Evolutionary conservation across 2,329 filamentous ascomycete genomes (phyloP).

Genomic region (Alternaria incomplexa): DNA sequence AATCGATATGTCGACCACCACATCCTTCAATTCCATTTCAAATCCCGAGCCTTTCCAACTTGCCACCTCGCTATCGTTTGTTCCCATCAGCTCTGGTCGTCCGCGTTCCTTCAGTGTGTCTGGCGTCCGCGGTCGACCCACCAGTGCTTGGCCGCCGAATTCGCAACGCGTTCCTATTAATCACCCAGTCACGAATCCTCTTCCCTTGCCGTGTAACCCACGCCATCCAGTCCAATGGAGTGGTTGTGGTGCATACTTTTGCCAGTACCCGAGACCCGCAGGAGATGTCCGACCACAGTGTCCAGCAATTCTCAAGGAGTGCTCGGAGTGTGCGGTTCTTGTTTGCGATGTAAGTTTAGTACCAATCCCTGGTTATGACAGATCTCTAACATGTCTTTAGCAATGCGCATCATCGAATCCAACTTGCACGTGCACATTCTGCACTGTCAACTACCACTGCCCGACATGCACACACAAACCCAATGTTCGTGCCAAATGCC

Average conservation of each 20-base stretch:
- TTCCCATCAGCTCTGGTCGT: slow-evolving; percentile 43
- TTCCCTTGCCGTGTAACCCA: slow-evolving; percentile 48
- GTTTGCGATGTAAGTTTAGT: slow-evolving; percentile 49
- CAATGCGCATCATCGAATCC: slow-evolving; percentile 40
- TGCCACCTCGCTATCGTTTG: slow-evolving; percentile 33
- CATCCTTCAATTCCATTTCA: slow-evolving; percentile 32
- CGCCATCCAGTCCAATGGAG: slow-evolving; percentile 53
- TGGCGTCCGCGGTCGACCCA: slow-evolving; percentile 43
- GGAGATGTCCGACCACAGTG: slow-evolving; percentile 49
- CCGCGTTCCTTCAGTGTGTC: slow-evolving; percentile 48
- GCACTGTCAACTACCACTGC: slow-evolving; percentile 49
- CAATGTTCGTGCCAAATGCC: slow-evolving; percentile 43
- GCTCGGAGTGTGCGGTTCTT: slow-evolving; percentile 47
- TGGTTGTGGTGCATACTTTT: slow-evolving; percentile 52
- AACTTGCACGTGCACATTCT: slow-evolving; percentile 48
- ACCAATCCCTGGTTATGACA: not conserved
- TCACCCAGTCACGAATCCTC: slow-evolving; percentile 38
- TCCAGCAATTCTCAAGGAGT: slow-evolving; percentile 46
- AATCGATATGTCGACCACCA: slow-evolving; percentile 38
- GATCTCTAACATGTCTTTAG: slow-evolving; percentile 23
- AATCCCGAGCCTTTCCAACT: slow-evolving; percentile 32
- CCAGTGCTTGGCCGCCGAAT: slow-evolving; percentile 32
- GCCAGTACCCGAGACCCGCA: slow-evolving; percentile 46
- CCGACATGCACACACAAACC: slow-evolving; percentile 45
- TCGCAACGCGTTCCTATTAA: slow-evolving; percentile 32